Base-by-base conservation (phyloP, 1,139 yeast genomes). In the Hemisphaericaspora lyxosophila region DNA sequence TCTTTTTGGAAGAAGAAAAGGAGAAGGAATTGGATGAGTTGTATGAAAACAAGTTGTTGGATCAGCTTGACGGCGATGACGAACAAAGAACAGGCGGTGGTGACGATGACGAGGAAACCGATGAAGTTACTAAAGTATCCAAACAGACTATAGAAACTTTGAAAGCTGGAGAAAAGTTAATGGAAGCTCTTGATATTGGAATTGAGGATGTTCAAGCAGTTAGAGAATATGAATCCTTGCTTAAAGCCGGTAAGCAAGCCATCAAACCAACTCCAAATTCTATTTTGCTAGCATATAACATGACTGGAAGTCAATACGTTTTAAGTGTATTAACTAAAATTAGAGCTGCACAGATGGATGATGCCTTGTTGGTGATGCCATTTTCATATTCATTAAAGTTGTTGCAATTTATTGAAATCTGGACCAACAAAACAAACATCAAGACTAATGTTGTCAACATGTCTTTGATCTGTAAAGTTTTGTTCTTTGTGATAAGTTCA, bases 21-120 rank as follows among this genome's bases (percentile, higher is more conserved):
- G 99, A 94, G 57, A 87, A 85, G 60, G 98, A 92, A 59, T 73
- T 89, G 76, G 98, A 92, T 57, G 96, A 90, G 59, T 66, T 83
- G 44, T 88, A 90, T 56, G 98, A 92, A 57, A 73, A 75, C 17
- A 85, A 86, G 8, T 66, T 90, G 36, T 68, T 88, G 38, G 79
- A 77, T 17, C 80, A 88, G 5, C 63, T 87, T 39, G 95, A 87
- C 51, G 36, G 32, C 15, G 80, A 78, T n/a, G 75, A 70, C 31
- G 60, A 56, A 18, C 31, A 27, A 7, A 36, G 38, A 9, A 41
- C 33, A 20, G 39, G 34, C 4, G 48, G 64, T 47, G 67, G 60
- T 1, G 73, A 63, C 2, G 72, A 61, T 2, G 75, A 62, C 5
- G 79, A 66, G 7, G 77, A 67, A 6, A 74, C 60, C n/a, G 82